These are phyloP conservation scores for Fusarium protoensiforme DNA, from an alignment of 2,329 filamentous ascomycete genomes.

Conservation along the genomic window DNA sequence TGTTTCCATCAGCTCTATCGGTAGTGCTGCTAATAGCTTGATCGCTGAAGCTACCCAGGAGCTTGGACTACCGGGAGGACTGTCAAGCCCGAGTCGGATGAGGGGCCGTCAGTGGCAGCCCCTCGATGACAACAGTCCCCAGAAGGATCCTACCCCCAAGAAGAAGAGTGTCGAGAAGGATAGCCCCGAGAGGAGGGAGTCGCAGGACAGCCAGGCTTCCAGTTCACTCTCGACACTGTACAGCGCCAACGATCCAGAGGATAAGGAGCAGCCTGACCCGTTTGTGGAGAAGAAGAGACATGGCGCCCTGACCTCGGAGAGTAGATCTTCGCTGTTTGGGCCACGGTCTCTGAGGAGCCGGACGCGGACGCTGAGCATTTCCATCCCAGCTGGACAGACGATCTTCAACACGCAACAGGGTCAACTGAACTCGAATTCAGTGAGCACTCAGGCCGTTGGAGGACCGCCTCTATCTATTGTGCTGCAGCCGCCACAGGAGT, in stretches of 20 bases:
- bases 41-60: constrained; percentile 50
- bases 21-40: constrained; percentile 55
- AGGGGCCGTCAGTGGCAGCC: constrained; percentile 44
- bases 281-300: constrained; percentile 42
- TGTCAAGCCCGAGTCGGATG: constrained; percentile 58
- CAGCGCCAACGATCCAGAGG: constrained; percentile 62
- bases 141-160: background rate
- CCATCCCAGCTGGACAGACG: constrained; percentile 14
- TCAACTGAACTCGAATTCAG: constrained; percentile 35
- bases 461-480: constrained; percentile 30
- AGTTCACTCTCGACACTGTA: constrained; percentile 68
- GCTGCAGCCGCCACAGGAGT: constrained; percentile 31
- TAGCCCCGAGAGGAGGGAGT: constrained; percentile 42
- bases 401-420: constrained; percentile 22
- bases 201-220: constrained; percentile 58
- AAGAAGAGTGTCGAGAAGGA: constrained; percentile 24
- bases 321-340: constrained; percentile 31
- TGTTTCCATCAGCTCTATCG: constrained; percentile 47
- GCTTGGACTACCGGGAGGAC: constrained; percentile 48
- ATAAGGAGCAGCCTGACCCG: constrained; percentile 47
- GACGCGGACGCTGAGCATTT: constrained; percentile 37
- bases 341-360: constrained; percentile 26
- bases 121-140: constrained; percentile 1
- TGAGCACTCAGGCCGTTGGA: constrained; percentile 40
- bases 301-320: background rate